Evolutionary conservation across 2,329 filamentous ascomycete genomes (phyloP), one percentile per base, ranked within the genome.

Genomic region (Ciborinia camelliae): DNA sequence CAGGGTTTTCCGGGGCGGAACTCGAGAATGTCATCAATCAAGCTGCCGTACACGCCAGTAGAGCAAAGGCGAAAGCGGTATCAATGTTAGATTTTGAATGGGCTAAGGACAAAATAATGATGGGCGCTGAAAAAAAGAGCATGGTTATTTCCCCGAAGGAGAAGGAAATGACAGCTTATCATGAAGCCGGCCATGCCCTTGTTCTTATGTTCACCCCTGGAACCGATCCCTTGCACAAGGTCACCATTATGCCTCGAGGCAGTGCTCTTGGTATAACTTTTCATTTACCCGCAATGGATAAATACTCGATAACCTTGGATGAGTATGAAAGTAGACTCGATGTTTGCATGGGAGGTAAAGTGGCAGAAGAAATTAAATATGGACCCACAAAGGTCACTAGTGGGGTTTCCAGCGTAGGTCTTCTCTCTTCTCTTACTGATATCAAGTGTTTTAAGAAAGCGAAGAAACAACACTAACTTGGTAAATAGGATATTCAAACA

Each of bases 71-170:
- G 47, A 82, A 81, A 66, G 84, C 88, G 53, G 91, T 99, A 62
- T 84, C 85, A 15, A 89, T 92, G 77, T 78, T 84, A 41, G 92
- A 98, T 74, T 88, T 98, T 69, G 93, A 97, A 71, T 99, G 94
- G 93, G 95, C 95, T 65, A 98, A 96, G 79, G 95, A 99, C 80
- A 95, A 95, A 79, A 91, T 99, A 62, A 89, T 97, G 76, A 97
- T 99, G 92, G 95, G 95, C 45, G 91, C 94, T 2, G 95, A 99
- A 79, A 87, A 89, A 75, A 90, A 88, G 76, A 96, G 89, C 71
- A 92, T 94, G 79, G 85, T 97, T 64, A 94, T 99, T 64, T 90
- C 90, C 51, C 87, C 94, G 69, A 92, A 96, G 79, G 95, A 99
- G 79, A 98, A 96, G 80, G 85, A 95, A 71, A 89, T 92, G 82